These are phyloP conservation scores for Pleurotus tuoliensis DNA, from an alignment of 768 basidiomycete species.

Conservation along the genomic window DNA sequence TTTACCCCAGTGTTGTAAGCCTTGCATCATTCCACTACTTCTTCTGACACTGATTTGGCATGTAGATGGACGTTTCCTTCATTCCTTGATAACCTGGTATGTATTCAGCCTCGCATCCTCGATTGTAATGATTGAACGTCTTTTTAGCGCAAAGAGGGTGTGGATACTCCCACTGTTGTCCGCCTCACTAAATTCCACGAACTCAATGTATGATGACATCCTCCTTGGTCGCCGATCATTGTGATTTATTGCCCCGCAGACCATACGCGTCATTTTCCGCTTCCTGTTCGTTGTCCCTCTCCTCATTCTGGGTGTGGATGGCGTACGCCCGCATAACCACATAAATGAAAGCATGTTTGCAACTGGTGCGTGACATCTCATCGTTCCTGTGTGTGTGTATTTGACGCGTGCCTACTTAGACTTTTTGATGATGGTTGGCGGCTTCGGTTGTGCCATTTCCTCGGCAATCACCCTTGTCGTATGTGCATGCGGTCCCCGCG, in stretches of 20 bases:
- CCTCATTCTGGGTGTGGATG: constrained; percentile 66
- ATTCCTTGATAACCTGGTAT: constrained; percentile 59
- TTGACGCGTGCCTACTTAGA: constrained; percentile 33
- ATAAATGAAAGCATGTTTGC: constrained; percentile 59
- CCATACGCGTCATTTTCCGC: constrained; percentile 68
- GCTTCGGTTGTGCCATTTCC: constrained; percentile 59
- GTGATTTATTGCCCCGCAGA: constrained; percentile 32
- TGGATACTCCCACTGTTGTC: constrained; percentile 62
- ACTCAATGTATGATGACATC: constrained; percentile 62
- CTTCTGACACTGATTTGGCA: constrained; percentile 12
- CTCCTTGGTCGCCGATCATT: background rate
- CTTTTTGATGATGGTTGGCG: constrained; percentile 52
- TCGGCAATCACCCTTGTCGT: constrained; percentile 75
- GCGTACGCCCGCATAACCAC: constrained; percentile 54
- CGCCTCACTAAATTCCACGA: constrained; percentile 80
- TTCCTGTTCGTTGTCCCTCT: constrained; percentile 67
- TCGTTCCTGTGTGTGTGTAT: background rate
- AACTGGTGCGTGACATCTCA: constrained; percentile 34
- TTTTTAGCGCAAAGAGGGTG: constrained; percentile 51
- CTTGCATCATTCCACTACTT: background rate
- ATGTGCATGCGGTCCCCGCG: constrained; percentile 13
- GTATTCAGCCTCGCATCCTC: constrained; percentile 15
- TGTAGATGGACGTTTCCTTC: constrained; percentile 60
- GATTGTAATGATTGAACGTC: background rate
- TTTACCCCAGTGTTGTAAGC: constrained; percentile 68